Evolutionary conservation across 129 eudicot genomes (phyloP).

Genomic region (Arctium lappa): DNA sequence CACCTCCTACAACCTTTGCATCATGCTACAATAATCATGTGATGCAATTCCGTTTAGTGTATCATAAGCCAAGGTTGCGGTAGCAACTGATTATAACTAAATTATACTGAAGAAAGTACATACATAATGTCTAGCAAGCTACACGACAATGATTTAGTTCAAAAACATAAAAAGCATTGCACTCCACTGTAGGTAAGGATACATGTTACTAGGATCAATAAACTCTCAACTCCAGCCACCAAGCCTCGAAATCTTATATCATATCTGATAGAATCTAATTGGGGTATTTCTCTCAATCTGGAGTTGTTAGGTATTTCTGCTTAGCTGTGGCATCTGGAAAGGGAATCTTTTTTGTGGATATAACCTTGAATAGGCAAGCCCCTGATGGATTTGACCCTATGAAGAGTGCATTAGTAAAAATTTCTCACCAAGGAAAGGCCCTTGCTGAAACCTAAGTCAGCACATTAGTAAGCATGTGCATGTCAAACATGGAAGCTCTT

Average conservation of each 20-base stretch:
- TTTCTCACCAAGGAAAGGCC: too few relatives aligned
- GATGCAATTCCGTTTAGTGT: background rate
- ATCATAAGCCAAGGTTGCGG: background rate
- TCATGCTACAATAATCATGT: background rate
- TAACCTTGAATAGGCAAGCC: too few relatives aligned
- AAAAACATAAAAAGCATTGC: background rate
- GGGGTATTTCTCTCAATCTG: too few relatives aligned
- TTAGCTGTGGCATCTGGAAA: too few relatives aligned
- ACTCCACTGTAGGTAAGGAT: background rate
- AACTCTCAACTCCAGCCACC: background rate
- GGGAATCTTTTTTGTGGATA: too few relatives aligned
- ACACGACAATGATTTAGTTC: background rate
- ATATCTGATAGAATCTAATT: background rate
- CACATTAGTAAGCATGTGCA: too few relatives aligned
- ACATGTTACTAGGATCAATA: background rate
- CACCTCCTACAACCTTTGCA: background rate
- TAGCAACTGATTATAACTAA: background rate
- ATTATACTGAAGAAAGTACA: background rate
- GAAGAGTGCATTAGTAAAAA: too few relatives aligned
- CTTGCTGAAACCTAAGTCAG: too few relatives aligned
- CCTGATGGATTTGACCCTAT: too few relatives aligned
- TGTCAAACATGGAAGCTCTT: too few relatives aligned
- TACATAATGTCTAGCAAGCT: background rate
- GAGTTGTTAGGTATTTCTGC: too few relatives aligned
- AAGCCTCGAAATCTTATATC: background rate